Conservation (phyloP, 495 filamentous ascomycete species). For the Astrocystis sublimbata region DNA sequence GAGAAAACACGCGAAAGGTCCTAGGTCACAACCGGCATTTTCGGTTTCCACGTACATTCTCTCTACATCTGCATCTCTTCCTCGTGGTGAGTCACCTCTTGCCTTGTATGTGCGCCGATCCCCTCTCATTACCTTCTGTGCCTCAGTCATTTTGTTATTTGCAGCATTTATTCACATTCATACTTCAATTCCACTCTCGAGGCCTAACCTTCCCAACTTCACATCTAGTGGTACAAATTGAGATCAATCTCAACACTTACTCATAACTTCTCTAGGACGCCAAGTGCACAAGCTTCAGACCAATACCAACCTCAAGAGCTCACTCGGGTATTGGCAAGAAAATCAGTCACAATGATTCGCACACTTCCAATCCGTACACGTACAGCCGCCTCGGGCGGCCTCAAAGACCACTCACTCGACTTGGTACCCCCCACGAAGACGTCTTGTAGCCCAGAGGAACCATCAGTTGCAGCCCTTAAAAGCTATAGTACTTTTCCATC, state of each 20-base stretch:
- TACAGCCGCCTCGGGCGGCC: no score
- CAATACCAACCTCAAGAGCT: background rate
- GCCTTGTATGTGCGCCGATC: background rate
- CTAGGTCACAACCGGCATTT: background rate
- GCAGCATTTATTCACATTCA: no score
- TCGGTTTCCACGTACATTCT: background rate
- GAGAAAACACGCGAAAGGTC: background rate
- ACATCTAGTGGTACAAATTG: no score
- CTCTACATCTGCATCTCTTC: background rate
- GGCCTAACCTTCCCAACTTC: no score
- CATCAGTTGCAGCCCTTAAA: no score
- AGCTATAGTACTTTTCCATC: no score
- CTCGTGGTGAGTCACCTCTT: background rate
- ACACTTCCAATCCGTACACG: no score
- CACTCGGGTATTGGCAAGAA: background rate
- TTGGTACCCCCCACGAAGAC: background rate
- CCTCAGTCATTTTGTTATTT: no score
- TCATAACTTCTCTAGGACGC: background rate
- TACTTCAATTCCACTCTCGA: no score
- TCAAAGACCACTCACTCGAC: background rate
- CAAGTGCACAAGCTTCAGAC: background rate
- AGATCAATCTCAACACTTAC: no score
- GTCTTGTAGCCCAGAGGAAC: no score
- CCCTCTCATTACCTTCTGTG: background rate
- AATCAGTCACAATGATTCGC: background rate